Base-by-base conservation (phyloP, 371 early-diverging fungal genomes). In the Cokeromyces recurvatus region DNA sequence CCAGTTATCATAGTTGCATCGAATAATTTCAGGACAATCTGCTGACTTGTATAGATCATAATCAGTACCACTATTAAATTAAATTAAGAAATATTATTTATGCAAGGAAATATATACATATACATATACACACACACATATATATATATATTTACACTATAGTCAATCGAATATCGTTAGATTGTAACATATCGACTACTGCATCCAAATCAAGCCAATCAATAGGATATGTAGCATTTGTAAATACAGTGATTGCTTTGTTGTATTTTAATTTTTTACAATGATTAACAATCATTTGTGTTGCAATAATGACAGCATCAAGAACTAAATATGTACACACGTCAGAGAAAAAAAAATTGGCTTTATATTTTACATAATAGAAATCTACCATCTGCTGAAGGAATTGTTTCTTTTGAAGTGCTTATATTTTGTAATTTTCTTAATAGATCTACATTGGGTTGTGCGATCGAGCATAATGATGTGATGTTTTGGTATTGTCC, bases 241-340 rank as follows among this genome's bases (percentile, higher is more conserved):
- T 86, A 24, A 87, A 64, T 1, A 91, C 42, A 29, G 68, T 73
- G 3, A 91, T 79, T 27, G 64, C 71, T 50, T 87, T 87, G 16
- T 55, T 62, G 46, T 77, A 91, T 53, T 87, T 87, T 17, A 82
- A 55, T 0, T 81, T 56, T 45, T 65, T 68, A 51, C 86, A 86
- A 55, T 79, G 70, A 19, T 47, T 48, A 7, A 63, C 51, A 32
- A 87, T 75, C 65, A 77, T 69, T 10, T 78, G 60, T 36, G 77
- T 55, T 1, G 81, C 82, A 8, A 87, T 65, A 43, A 87, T 80
- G 38, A 87, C 54, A 5, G 81, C 86, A 57, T 85, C 84, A 48
- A 87, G 40, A 17, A 75, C 76, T 79, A 60, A 27, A 27, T 27
- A 27, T 27, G n/a, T n/a, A n/a, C n/a, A n/a, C n/a, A n/a, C n/a